Percentiles rank a stretch among this genome's conserved stretches.
phyloP scores from a whole-genome alignment of 2,329 filamentous ascomycete genomes.

The Neocatenulostroma microsporum region DNA sequence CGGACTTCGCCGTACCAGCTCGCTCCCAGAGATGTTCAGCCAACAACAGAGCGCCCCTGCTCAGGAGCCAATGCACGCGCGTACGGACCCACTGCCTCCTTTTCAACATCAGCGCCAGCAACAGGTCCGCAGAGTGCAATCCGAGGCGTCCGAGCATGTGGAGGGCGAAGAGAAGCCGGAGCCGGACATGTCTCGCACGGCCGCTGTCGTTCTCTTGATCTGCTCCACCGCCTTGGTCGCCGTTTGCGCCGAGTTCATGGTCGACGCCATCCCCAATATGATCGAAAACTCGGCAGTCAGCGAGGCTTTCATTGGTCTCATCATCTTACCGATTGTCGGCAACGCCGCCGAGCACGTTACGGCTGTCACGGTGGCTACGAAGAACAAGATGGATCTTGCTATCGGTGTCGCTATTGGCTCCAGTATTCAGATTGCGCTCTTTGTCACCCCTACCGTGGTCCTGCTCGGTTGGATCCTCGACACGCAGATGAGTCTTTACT shows the following conservation, averaged over 20 bases:
- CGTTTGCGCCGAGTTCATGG: constrained; percentile 62
- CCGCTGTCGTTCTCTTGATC: constrained; percentile 49
- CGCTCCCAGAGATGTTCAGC: constrained; percentile 62
- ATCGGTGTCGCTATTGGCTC: constrained; percentile 74
- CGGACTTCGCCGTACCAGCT: constrained; percentile 62
- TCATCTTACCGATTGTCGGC: constrained; percentile 73
- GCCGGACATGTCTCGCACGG: constrained; percentile 49
- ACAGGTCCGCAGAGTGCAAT: constrained; percentile 5
- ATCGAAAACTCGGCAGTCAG: constrained; percentile 53
- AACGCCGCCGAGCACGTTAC: constrained; percentile 78
- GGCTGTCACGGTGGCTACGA: constrained; percentile 68
- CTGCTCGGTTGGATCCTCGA: constrained; percentile 72
- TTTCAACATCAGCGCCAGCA: constrained; percentile 18
- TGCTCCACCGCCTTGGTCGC: constrained; percentile 52
- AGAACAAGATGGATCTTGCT: constrained; percentile 79
- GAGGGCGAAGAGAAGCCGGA: constrained; percentile 27
- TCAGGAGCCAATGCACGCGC: constrained; percentile 3
- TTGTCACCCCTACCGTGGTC: constrained; percentile 68
- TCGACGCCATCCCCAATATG: constrained; percentile 63
- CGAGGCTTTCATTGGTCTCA: constrained; percentile 70
- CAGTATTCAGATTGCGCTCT: constrained; percentile 73
- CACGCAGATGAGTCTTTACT: constrained; percentile 59
- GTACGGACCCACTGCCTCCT: constrained; percentile 22
- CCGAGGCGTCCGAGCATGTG: constrained; percentile 7
- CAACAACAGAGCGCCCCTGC: constrained; percentile 18